Conservation (phyloP, 352 stramenopile species). For the Pythium dissotocum region DNA sequence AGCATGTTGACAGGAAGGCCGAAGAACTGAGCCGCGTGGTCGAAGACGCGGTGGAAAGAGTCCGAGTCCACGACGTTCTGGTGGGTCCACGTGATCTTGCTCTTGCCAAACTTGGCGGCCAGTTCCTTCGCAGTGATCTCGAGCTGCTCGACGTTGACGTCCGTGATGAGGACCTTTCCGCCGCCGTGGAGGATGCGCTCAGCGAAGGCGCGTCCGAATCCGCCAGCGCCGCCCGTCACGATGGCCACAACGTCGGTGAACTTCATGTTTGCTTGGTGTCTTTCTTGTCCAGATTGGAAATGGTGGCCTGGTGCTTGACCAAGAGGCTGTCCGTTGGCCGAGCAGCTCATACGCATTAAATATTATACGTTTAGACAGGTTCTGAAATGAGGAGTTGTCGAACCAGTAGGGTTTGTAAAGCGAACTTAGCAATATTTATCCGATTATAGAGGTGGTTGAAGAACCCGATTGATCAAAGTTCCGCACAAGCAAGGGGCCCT, state of each 20-base stretch:
- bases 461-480: background rate
- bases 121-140: conserved; percentile 48
- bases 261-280: conserved; percentile 44
- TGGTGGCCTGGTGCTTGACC: conserved; percentile 7
- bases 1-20: conserved; percentile 63
- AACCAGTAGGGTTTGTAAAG: background rate
- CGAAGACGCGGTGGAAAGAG: conserved; percentile 63
- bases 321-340: background rate
- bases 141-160: conserved; percentile 66
- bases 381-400: too few relatives aligned
- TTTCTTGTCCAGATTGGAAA: conserved; percentile 14
- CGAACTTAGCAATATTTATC: background rate
- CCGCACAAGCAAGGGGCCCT: background rate
- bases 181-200: conserved; percentile 49
- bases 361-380: background rate
- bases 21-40: conserved; percentile 63
- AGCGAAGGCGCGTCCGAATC: conserved; percentile 70
- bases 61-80: conserved; percentile 74
- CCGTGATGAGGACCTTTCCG: conserved; percentile 75
- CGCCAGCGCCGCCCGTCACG: conserved; percentile 64
- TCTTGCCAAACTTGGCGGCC: conserved; percentile 38
- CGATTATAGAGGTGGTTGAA: conserved; percentile 1
- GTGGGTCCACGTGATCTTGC: conserved; percentile 59
- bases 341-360: background rate
- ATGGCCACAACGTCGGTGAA: conserved; percentile 60